Conservation (phyloP, 2,329 filamentous ascomycete species). For the Lasiodiplodia theobromae region DNA sequence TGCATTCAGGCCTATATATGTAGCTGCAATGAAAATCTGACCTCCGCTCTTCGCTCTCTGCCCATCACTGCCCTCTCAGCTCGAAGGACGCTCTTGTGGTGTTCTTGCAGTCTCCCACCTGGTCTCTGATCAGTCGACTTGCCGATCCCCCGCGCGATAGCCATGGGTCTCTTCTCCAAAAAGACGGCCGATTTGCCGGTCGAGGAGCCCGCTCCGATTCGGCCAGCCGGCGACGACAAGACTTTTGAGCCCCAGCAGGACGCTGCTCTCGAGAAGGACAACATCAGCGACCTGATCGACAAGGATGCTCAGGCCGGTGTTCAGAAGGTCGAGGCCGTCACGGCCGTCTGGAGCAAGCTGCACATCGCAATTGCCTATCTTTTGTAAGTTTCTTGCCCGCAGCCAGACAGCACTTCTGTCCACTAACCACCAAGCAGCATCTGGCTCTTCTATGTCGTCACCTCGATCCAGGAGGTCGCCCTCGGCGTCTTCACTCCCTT, state of each 20-base stretch:
- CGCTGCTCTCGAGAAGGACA: conserved; percentile 2
- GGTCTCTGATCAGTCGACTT: neutral
- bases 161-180: conserved; percentile 8
- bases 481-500: conserved; percentile 53
- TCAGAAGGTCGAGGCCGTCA: conserved; percentile 44
- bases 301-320: conserved; percentile 44
- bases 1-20: neutral
- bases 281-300: conserved; percentile 4
- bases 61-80: neutral
- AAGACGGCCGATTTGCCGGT: neutral
- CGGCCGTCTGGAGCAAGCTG: conserved; percentile 42
- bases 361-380: conserved; percentile 40
- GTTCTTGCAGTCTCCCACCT: neutral
- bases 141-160: neutral
- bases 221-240: neutral
- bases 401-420: neutral
- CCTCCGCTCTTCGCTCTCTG: neutral
- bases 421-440: conserved; percentile 36
- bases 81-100: neutral
- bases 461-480: conserved; percentile 55
- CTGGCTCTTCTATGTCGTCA: conserved; percentile 48
- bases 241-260: neutral
- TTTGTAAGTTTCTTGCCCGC: conserved; percentile 34
- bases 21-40: neutral
- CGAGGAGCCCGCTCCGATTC: neutral